Percentiles rank a stretch among this genome's conserved stretches.
These are phyloP conservation scores for Cystofilobasidium bisporidii DNA, from an alignment of 768 basidiomycete genomes.

Conservation along the genomic window DNA sequence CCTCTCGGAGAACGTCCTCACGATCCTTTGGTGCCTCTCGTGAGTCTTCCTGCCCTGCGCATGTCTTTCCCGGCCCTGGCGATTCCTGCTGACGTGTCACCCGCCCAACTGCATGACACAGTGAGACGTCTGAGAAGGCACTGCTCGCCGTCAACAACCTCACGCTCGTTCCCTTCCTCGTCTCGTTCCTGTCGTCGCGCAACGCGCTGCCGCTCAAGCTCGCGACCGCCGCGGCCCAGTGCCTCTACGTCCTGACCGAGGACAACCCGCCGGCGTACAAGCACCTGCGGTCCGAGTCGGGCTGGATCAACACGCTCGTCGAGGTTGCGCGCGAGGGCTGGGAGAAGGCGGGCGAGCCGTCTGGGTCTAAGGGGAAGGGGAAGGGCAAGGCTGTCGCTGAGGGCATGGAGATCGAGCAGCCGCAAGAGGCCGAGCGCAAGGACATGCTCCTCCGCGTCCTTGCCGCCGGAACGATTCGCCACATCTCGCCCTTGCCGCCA, in stretches of 20 bases:
- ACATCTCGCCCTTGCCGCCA: conserved; percentile 61
- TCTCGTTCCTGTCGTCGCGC: conserved; percentile 73
- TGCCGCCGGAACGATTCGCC: conserved; percentile 51
- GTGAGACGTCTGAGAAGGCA: conserved; percentile 90
- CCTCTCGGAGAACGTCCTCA: conserved; percentile 85
- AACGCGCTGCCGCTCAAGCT: conserved; percentile 60
- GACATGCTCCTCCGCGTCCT: conserved; percentile 54
- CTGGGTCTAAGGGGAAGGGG: conserved; percentile 29
- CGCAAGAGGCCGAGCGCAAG: conserved; percentile 45
- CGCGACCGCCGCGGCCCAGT: conserved; percentile 73
- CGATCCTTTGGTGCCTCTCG: conserved; percentile 88
- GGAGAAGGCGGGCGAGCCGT: conserved; percentile 24
- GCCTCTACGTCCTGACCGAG: conserved; percentile 83
- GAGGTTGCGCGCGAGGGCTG: conserved; percentile 35
- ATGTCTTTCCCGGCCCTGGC: no score
- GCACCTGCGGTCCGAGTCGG: conserved; percentile 46
- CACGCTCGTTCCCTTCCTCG: conserved; percentile 67
- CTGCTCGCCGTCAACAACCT: conserved; percentile 75
- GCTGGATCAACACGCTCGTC: conserved; percentile 43
- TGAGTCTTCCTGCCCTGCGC: conserved; percentile 49
- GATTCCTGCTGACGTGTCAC: background rate
- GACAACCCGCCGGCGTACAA: conserved; percentile 69
- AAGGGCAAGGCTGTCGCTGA: conserved; percentile 30
- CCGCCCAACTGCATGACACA: conserved; percentile 30
- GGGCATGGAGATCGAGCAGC: conserved; percentile 27